Conservation (phyloP, 371 early-diverging fungal species). For the Umbelopsis sp. region DNA sequence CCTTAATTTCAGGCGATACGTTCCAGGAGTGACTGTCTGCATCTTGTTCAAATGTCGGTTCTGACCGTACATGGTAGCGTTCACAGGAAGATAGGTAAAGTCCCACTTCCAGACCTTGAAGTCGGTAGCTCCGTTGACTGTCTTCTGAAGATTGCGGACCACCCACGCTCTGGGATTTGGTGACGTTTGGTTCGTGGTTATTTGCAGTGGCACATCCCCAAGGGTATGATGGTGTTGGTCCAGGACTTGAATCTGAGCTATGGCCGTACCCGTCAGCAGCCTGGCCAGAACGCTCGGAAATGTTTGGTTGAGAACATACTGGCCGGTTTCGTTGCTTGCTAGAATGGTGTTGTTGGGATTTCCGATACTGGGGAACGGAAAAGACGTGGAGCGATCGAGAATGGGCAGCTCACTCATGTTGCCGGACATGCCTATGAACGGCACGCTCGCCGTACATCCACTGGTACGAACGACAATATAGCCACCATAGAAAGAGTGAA, state of each 20-base stretch:
- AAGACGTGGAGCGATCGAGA: slow-evolving; percentile 25
- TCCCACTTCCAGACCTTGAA: slow-evolving; percentile 33
- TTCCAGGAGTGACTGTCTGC: slow-evolving; percentile 20
- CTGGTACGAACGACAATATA: slow-evolving; percentile 21
- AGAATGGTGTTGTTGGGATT: slow-evolving; percentile 21
- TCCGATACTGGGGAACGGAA: slow-evolving; percentile 33
- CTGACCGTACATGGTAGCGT: slow-evolving; percentile 21
- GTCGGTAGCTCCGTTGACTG: slow-evolving; percentile 21
- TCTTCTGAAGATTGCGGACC: slow-evolving; percentile 25
- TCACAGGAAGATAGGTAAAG: slow-evolving; percentile 28
- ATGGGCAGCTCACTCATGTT: slow-evolving; percentile 32
- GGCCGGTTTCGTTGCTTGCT: not conserved
- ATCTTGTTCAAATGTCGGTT: slow-evolving; percentile 7
- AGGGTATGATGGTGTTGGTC: slow-evolving; percentile 19
- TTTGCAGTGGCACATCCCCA: slow-evolving; percentile 30
- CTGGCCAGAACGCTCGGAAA: slow-evolving; percentile 29
- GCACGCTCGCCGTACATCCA: slow-evolving; percentile 21
- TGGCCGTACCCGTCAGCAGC: slow-evolving; percentile 29
- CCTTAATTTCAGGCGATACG: slow-evolving; percentile 26
- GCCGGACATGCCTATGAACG: slow-evolving; percentile 38
- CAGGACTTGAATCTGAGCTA: slow-evolving; percentile 29
- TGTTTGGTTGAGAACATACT: slow-evolving; percentile 18
- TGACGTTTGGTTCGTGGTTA: not conserved
- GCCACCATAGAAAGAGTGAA: slow-evolving; percentile 35
- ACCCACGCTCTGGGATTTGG: slow-evolving; percentile 24